Conservation (phyloP, 1,284 basidiomycete genomes). For the Xerocomus minutiporus region DNA sequence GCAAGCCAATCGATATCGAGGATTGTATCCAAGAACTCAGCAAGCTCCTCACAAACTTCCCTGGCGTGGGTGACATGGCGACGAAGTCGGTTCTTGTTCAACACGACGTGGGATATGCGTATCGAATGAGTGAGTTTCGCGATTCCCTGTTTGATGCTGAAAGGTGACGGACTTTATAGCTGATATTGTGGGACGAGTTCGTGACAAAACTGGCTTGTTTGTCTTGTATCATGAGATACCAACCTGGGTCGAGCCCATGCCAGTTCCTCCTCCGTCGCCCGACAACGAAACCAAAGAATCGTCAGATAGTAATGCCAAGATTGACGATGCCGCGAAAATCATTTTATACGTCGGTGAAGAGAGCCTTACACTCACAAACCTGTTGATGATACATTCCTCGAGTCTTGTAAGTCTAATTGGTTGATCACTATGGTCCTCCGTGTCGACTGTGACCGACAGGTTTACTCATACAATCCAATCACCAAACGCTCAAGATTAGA, state of each 20-base stretch:
- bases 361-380: slow-evolving; percentile 77
- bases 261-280: background rate
- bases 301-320: background rate
- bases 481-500: slow-evolving; percentile 49
- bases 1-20: slow-evolving; percentile 51
- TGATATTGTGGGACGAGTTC: slow-evolving; percentile 35
- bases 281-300: background rate
- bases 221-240: slow-evolving; percentile 21
- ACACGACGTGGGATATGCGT: slow-evolving; percentile 82
- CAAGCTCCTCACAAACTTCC: slow-evolving; percentile 28
- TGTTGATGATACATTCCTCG: slow-evolving; percentile 73
- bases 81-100: slow-evolving; percentile 48
- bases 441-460: slow-evolving; percentile 35
- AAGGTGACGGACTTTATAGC: slow-evolving; percentile 27
- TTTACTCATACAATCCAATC: slow-evolving; percentile 74
- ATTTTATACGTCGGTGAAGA: slow-evolving; percentile 86
- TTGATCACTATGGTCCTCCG: background rate
- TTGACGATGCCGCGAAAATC: slow-evolving; percentile 17
- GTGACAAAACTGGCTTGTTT: slow-evolving; percentile 10
- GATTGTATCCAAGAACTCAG: slow-evolving; percentile 48
- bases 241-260: slow-evolving; percentile 16
- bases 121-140: slow-evolving; percentile 51
- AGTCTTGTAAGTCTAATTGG: slow-evolving; percentile 29
- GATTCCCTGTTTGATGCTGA: background rate
- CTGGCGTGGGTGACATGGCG: slow-evolving; percentile 1